phyloP scores from a whole-genome alignment of 2,329 filamentous ascomycete species.

The Pseudocercospora fijiensis region DNA sequence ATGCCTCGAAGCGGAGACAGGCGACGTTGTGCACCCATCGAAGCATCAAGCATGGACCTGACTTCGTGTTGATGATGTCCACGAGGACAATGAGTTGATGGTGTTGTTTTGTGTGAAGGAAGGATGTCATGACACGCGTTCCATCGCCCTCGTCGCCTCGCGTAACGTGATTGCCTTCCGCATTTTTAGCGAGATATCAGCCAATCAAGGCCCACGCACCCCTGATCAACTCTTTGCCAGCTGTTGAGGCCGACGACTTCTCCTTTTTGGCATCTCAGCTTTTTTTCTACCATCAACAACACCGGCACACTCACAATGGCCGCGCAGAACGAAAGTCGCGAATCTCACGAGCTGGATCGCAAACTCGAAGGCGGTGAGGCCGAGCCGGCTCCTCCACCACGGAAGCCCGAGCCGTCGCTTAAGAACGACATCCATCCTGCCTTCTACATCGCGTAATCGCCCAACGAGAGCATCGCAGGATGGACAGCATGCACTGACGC shows the following conservation, averaged over 20 bases:
- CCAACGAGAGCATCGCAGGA: slow-evolving; percentile 43
- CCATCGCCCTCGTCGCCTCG: not conserved
- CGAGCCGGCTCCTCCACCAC: slow-evolving; percentile 53
- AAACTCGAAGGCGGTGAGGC: slow-evolving; percentile 66
- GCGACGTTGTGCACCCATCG: not conserved
- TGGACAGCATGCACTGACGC: slow-evolving; percentile 9
- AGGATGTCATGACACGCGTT: not conserved
- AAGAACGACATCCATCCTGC: slow-evolving; percentile 71
- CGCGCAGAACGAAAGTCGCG: slow-evolving; percentile 66
- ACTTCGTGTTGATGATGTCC: not conserved
- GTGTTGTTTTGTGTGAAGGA: not conserved
- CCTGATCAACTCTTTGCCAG: not conserved
- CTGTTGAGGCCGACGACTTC: not conserved
- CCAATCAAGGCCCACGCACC: not conserved
- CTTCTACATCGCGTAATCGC: slow-evolving; percentile 70
- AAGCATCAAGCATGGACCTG: not conserved
- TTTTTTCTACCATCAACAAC: not conserved
- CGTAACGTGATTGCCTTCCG: not conserved
- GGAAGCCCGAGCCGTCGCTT: slow-evolving; percentile 63
- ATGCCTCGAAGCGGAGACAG: not conserved
- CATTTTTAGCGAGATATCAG: not conserved
- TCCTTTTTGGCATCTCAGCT: not conserved
- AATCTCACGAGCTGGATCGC: slow-evolving; percentile 73
- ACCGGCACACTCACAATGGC: not conserved
- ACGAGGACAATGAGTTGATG: not conserved